These are phyloP conservation scores for Elsinoe arachidis DNA, from an alignment of 2,329 filamentous ascomycete species.

Conservation along the genomic window DNA sequence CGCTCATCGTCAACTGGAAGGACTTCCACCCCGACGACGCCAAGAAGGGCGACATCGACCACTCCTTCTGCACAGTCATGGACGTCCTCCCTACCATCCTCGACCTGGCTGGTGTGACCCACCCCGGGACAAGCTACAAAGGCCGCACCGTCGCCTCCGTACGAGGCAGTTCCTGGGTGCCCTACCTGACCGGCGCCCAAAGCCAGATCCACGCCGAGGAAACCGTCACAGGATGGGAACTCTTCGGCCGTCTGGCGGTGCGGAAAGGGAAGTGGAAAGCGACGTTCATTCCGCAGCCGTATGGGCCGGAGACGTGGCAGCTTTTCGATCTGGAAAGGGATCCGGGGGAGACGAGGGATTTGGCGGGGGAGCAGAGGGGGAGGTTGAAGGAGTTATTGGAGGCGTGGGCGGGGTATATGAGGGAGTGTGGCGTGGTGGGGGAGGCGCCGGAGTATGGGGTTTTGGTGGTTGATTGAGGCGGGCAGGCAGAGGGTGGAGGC, in stretches of 20 bases:
- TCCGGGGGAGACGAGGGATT: constrained; percentile 28
- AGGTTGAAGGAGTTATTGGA: constrained; percentile 24
- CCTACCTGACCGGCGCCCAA: constrained; percentile 15
- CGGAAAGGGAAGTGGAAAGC: constrained; percentile 31
- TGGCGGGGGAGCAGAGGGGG: constrained; percentile 21
- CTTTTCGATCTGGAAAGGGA: constrained; percentile 28
- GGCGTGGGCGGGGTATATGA: constrained; percentile 23
- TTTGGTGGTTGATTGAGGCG: constrained; percentile 17
- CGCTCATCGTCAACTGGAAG: constrained; percentile 30
- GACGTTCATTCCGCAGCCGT: constrained; percentile 24
- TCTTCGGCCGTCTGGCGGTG: constrained; percentile 28
- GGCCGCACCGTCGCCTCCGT: constrained; percentile 28
- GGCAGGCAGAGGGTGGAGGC: no score
- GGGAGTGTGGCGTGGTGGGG: constrained; percentile 25
- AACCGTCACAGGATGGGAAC: constrained; percentile 28
- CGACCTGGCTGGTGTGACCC: constrained; percentile 27
- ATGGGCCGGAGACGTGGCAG: constrained; percentile 27
- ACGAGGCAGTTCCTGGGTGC: constrained; percentile 26
- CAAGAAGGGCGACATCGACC: constrained; percentile 19
- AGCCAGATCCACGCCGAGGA: constrained; percentile 21
- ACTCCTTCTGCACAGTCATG: constrained; percentile 32
- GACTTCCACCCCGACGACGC: constrained; percentile 10
- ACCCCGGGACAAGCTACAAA: constrained; percentile 25
- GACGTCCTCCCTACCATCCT: constrained; percentile 31
- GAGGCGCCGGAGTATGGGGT: constrained; percentile 18